These are phyloP conservation scores for Leccinum pachyderme DNA, from an alignment of 1,284 basidiomycete species.

Conservation along the genomic window DNA sequence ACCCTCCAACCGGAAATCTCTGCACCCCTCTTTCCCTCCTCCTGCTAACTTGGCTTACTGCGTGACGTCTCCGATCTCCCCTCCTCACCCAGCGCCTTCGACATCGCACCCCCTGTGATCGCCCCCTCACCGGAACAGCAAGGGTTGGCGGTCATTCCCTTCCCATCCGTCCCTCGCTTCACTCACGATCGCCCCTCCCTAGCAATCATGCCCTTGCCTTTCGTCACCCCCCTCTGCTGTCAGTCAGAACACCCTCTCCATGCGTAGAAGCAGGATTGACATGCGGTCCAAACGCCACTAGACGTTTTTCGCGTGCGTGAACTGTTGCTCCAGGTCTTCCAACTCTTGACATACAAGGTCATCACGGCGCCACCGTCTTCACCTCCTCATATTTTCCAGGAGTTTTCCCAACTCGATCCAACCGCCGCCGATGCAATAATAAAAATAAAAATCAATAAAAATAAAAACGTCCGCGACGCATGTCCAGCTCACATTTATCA, in stretches of 20 bases:
- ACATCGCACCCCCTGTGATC: constrained; percentile 4
- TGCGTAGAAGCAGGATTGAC: constrained; percentile 14
- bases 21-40: constrained; percentile 5
- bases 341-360: constrained; percentile 1
- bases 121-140: not conserved
- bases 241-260: constrained; percentile 13
- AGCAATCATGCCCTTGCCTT: not conserved
- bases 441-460: not conserved
- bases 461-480: not conserved
- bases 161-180: not conserved
- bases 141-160: constrained; percentile 3
- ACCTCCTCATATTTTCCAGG: not conserved
- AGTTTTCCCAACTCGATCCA: constrained; percentile 4
- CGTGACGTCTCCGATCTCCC: constrained; percentile 8
- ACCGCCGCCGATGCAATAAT: constrained; percentile 1
- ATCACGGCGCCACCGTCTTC: not conserved
- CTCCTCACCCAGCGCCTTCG: not conserved
- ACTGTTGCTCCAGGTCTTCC: constrained; percentile 12
- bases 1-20: constrained; percentile 5
- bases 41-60: not conserved
- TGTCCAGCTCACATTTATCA: not conserved
- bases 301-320: constrained; percentile 28
- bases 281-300: constrained; percentile 29
- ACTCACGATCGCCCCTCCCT: not conserved
- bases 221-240: not conserved